A percentile compares a stretch with the other conserved stretches of the same genome.
Evolutionary conservation across 2,329 filamentous ascomycete species (phyloP).

Genomic region (Fusarium nelsonii): DNA sequence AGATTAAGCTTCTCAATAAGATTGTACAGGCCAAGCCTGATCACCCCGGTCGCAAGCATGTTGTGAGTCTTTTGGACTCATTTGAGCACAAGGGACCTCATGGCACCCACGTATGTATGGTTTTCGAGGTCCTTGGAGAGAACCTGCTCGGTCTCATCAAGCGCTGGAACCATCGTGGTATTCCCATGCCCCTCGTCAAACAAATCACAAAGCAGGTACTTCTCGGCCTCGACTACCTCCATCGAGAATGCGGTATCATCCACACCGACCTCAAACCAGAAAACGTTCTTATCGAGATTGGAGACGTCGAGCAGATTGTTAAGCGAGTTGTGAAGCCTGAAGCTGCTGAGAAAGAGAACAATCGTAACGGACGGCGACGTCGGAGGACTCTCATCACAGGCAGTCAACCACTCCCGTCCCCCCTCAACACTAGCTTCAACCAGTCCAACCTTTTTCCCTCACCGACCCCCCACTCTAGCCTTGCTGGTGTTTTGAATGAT

Average conservation of each 20-base stretch:
- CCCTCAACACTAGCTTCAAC: slow-evolving; percentile 91
- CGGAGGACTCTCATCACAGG: slow-evolving; percentile 95
- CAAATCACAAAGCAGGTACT: slow-evolving; percentile 99
- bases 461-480: slow-evolving; percentile 76
- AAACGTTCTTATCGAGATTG: slow-evolving; percentile 98
- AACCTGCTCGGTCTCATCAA: slow-evolving; percentile 96
- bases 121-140: slow-evolving; percentile 97
- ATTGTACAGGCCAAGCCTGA: slow-evolving; percentile 95
- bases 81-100: slow-evolving; percentile 99
- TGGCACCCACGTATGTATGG: slow-evolving; percentile 98
- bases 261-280: slow-evolving; percentile 98
- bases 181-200: slow-evolving; percentile 95
- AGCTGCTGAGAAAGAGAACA: slow-evolving; percentile 80
- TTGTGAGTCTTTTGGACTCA: slow-evolving; percentile 94
- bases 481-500: slow-evolving; percentile 87
- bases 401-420: slow-evolving; percentile 94
- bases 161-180: slow-evolving; percentile 97
- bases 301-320: slow-evolving; percentile 98
- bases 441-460: slow-evolving; percentile 77
- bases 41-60: slow-evolving; percentile 93
- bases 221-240: slow-evolving; percentile 93
- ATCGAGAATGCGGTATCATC: slow-evolving; percentile 98
- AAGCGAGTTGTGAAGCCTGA: slow-evolving; percentile 94
- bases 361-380: slow-evolving; percentile 89
- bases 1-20: slow-evolving; percentile 97